Evolutionary conservation across 352 stramenopile species (phyloP), one percentile per base, ranked within the genome.

Genomic region (Globisporangium apiculatum): DNA sequence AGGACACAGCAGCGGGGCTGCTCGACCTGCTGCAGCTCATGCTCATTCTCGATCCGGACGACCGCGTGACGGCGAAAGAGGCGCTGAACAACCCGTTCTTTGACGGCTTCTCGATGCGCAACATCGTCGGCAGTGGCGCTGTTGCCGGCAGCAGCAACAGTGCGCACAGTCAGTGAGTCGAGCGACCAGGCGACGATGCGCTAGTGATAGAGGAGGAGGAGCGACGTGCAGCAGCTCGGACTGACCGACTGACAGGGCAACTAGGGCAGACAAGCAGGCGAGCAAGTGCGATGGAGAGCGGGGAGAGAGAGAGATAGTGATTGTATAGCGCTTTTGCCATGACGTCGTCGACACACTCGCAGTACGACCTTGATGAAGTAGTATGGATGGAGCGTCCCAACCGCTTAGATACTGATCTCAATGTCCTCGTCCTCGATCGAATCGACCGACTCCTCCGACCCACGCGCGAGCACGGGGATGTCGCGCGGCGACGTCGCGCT

Each of bases 41-140:
- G 74, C 70, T 98, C 43, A 87, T 97, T 51, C 69, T 97, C 52
- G 91, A 98, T 68, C 95, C 93, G 8, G 79, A 89, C n/a, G 89
- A 98, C 48, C 85, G 95, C 50, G 75, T 97, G 38, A 96, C 85
- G 8, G 95, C 95, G 1, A 83, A 82, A 53, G 71, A 91, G 24
- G 93, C 95, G 40, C 72, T 98, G 40, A 78, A 88, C 43, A 79
- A 94, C 62, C 73, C 79, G 7, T 98, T 98, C 64, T 98, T 98
- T 59, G 75, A 89, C 48, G 76, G 75, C 1, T 90, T 89, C 42
- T 83, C 77, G 54, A 73, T 77, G 57, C 60, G 68, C 55, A 71
- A 75, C 57, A 79, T 86, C n/a, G 72, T 65, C n/a, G 42, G 35
- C 6, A 45, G 8, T 48, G 40, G 51, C 17, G 40, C 4, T 24